Evolutionary conservation across 176 grass and related monocot genomes (phyloP).

Genomic region (Echinochloa phyllopogon): DNA sequence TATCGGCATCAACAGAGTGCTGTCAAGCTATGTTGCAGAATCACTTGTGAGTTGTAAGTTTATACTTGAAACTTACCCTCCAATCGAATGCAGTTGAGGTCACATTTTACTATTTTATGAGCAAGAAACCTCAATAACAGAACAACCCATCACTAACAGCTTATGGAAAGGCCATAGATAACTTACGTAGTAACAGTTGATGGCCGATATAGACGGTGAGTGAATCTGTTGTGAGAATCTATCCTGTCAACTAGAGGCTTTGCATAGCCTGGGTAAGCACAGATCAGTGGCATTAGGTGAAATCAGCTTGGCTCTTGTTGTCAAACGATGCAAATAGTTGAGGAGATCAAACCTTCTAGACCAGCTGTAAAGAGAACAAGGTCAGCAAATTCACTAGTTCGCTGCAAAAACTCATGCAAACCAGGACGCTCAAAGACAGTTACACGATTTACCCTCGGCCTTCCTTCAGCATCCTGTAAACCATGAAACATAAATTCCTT

Average conservation of each 20-base stretch:
- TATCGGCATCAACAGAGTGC: not conserved
- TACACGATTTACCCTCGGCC: conserved; percentile 71
- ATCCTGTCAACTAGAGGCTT: conserved; percentile 90
- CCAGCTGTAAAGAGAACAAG: conserved; percentile 97
- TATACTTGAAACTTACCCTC: conserved; percentile 15
- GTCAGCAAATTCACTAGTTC: conserved; percentile 82
- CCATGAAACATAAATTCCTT: conserved; percentile 30
- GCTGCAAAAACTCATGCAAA: conserved; percentile 79
- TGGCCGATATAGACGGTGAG: conserved; percentile 71
- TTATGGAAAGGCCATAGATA: conserved; percentile 8
- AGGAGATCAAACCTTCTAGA: conserved; percentile 68
- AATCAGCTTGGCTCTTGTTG: conserved; percentile 5
- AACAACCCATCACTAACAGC: not conserved
- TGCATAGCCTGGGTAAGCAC: conserved; percentile 71
- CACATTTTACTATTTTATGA: conserved; percentile 2
- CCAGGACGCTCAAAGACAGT: conserved; percentile 97
- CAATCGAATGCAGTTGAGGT: conserved; percentile 1
- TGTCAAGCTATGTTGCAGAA: not conserved
- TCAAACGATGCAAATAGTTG: conserved; percentile 7
- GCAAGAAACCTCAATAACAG: conserved; percentile 5
- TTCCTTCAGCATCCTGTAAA: conserved; percentile 82
- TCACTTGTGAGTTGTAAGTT: not conserved
- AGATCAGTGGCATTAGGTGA: conserved; percentile 21
- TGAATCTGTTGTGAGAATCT: conserved; percentile 77
- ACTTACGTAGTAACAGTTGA: conserved; percentile 91